A percentile compares a stretch with the other conserved stretches of the same genome.
Conservation (phyloP, 352 stramenopile species). For the Globisporangium parvum region DNA sequence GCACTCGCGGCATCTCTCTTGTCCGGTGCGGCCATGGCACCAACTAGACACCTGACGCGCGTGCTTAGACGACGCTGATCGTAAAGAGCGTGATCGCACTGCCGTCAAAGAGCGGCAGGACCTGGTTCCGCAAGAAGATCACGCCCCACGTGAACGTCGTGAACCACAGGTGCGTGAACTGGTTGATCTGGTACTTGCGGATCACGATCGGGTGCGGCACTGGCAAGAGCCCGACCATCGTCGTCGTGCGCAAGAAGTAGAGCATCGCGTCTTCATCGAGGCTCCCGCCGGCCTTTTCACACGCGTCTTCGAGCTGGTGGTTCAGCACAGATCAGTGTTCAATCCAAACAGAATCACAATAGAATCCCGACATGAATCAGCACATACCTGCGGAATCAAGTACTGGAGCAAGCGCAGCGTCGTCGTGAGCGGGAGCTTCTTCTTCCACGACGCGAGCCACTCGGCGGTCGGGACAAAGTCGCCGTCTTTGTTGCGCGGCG, state of each 20-base stretch:
- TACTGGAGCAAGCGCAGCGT: constrained; percentile 93
- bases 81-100: constrained; percentile 95
- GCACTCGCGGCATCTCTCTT: no score
- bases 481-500: constrained; percentile 31
- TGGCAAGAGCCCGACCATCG: constrained; percentile 97
- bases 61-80: constrained; percentile 75
- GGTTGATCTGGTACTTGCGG: constrained; percentile 98
- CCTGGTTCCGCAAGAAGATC: constrained; percentile 97
- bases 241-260: constrained; percentile 95
- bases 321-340: not conserved
- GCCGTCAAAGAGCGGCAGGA: constrained; percentile 96
- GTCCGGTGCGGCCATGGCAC: no score
- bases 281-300: constrained; percentile 70
- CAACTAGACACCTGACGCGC: no score
- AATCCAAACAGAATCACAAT: no score
- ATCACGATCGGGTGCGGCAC: constrained; percentile 98
- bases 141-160: constrained; percentile 98
- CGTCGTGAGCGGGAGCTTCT: constrained; percentile 93
- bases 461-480: constrained; percentile 88
- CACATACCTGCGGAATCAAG: constrained; percentile 85
- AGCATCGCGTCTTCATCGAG: constrained; percentile 96
- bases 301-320: constrained; percentile 60
- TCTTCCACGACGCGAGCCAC: constrained; percentile 94
- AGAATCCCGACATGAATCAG: not conserved
- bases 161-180: constrained; percentile 98